These are phyloP conservation scores for Umbelopsis sp. DNA, from an alignment of 371 early-diverging fungal species.

Conservation along the genomic window DNA sequence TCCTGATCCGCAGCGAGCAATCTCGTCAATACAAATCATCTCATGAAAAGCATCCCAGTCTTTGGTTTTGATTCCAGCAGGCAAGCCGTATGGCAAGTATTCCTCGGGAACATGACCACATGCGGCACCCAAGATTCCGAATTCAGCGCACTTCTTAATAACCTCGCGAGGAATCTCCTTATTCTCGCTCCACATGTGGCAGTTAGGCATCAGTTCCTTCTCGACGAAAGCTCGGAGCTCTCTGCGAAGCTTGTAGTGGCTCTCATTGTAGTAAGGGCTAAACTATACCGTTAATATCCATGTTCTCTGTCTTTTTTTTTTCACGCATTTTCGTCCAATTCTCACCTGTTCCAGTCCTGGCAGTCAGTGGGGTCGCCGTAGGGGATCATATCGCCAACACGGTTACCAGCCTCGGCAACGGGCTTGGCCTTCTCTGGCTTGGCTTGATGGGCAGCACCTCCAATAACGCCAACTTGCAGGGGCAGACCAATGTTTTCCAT, in stretches of 20 bases:
- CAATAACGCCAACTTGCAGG: slow-evolving; percentile 63
- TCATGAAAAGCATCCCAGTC: slow-evolving; percentile 83
- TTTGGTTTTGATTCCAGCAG: slow-evolving; percentile 51
- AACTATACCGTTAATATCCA: neutral
- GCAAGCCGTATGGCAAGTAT: slow-evolving; percentile 36
- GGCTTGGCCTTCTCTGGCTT: slow-evolving; percentile 22
- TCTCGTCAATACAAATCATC: slow-evolving; percentile 78
- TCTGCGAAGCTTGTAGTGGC: slow-evolving; percentile 74
- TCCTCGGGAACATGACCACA: slow-evolving; percentile 52
- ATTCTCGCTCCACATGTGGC: slow-evolving; percentile 87
- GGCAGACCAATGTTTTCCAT: slow-evolving; percentile 63
- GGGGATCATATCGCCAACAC: slow-evolving; percentile 79
- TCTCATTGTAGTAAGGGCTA: slow-evolving; percentile 79
- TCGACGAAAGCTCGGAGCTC: slow-evolving; percentile 78
- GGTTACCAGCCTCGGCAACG: slow-evolving; percentile 25
- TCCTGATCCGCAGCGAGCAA: slow-evolving; percentile 84
- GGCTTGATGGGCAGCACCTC: slow-evolving; percentile 54
- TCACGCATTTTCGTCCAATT: slow-evolving; percentile 7
- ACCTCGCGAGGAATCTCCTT: slow-evolving; percentile 72
- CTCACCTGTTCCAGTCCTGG: slow-evolving; percentile 64
- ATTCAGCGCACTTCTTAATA: slow-evolving; percentile 72
- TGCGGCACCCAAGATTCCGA: slow-evolving; percentile 73
- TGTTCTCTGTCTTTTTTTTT: neutral
- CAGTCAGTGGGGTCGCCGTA: slow-evolving; percentile 89
- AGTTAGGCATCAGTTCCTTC: slow-evolving; percentile 79